Percentiles rank a stretch among this genome's conserved stretches.
Conservation (phyloP, 1,284 basidiomycete genomes). For the Testicularia cyperi region DNA sequence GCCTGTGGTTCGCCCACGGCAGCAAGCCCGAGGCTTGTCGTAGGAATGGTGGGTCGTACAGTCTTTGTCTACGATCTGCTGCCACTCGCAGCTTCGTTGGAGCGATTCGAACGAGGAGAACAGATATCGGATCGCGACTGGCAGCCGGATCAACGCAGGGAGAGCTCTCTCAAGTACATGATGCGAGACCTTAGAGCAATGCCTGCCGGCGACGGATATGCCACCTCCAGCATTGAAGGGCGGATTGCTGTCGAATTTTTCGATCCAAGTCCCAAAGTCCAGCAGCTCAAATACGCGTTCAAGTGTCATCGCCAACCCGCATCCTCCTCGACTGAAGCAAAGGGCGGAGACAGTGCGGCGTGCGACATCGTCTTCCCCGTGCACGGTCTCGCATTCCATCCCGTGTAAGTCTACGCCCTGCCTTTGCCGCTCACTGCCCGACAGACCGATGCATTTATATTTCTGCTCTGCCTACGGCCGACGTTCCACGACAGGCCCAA, state of each 20-base stretch:
- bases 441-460: not conserved
- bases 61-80: constrained; percentile 48
- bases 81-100: constrained; percentile 24
- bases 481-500: too few species aligned
- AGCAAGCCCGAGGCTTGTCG: constrained; percentile 40
- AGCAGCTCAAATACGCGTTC: constrained; percentile 92
- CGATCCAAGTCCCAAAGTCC: constrained; percentile 73
- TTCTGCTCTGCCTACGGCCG: not conserved
- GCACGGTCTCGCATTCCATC: constrained; percentile 91
- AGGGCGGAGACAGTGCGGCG: constrained; percentile 64
- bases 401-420: constrained; percentile 63
- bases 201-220: constrained; percentile 88
- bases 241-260: constrained; percentile 97
- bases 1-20: constrained; percentile 41
- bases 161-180: constrained; percentile 94
- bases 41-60: constrained; percentile 46
- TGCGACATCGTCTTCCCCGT: constrained; percentile 99
- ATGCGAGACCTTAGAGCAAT: constrained; percentile 86
- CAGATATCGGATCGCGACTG: constrained; percentile 20
- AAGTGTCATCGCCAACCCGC: constrained; percentile 91
- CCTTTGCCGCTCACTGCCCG: too few species aligned
- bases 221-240: constrained; percentile 89
- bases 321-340: constrained; percentile 16
- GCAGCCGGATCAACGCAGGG: constrained; percentile 69
- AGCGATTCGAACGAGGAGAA: constrained; percentile 8